Evolutionary conservation across 2,329 filamentous ascomycete species (phyloP), one percentile per base, ranked within the genome.

Genomic region (Colletotrichum destructivum): DNA sequence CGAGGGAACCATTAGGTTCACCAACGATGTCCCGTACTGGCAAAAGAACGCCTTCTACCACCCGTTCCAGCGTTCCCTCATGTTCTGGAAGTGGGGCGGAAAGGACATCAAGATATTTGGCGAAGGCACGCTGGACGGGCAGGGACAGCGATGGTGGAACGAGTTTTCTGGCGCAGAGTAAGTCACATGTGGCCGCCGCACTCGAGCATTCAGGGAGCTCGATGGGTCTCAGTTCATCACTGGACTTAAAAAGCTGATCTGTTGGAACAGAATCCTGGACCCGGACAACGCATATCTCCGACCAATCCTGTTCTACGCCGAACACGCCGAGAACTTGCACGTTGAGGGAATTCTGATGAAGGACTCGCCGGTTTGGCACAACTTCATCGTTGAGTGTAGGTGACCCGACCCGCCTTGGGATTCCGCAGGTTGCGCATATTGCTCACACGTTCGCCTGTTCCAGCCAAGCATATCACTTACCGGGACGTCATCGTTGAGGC

Each of bases 81-180:
- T 88, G 67, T 91, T 91, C 76, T 91, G 88, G 87, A 87, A 89
- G 62, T 91, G 89, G 89, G 89, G 89, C 66, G 89, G 90, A 13
- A 84, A 88, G 73, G 82, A 90, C 73, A 88, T 92, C 77, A 88
- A 86, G 73, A 89, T 92, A 74, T 88, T 85, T 67, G 90, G 90
- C 54, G 82, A 85, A 15, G 85, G 89, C 54, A 81, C 86, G 16
- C 81, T 91, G 54, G 88, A 91, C 68, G 88, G 87, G 0, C 89
- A 90, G 71, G 89, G 81, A 2, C 82, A 84, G 76, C 74, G 79
- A 7, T 84, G 82, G 82, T 84, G 82, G 82, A 81, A 84, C 66
- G 81, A 83, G 73, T 83, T 83, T 64, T 78, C 81, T 6, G 81
- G 82, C 2, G 71, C 75, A 49, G 83, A 86, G 66, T 72, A 46